Conservation (phyloP, 2,329 filamentous ascomycete genomes). For the Penicillium sclerotigenum region DNA sequence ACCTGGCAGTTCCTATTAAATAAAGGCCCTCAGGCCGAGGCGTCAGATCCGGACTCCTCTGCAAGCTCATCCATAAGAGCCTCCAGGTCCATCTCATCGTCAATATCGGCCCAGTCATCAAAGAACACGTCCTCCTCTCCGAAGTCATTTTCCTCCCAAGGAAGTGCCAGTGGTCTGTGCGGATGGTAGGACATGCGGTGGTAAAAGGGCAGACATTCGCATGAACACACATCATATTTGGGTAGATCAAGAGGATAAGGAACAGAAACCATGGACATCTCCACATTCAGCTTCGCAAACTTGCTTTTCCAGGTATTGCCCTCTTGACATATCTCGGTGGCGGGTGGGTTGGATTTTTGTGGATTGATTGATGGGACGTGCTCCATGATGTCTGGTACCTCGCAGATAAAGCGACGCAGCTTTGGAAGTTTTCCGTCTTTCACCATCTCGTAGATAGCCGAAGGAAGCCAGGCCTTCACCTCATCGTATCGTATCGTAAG, state of each 20-base stretch:
- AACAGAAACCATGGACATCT: background rate
- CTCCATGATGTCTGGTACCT: constrained; percentile 1
- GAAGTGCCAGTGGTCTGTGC: background rate
- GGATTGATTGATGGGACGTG: constrained; percentile 2
- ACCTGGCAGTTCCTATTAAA: background rate
- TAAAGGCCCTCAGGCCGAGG: background rate
- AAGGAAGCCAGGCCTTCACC: background rate
- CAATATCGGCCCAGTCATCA: constrained; percentile 5
- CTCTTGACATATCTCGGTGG: constrained; percentile 1
- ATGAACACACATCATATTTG: constrained; percentile 3
- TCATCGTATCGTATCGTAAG: constrained; percentile 8
- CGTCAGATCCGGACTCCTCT: background rate
- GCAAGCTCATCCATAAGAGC: background rate
- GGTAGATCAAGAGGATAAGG: constrained; percentile 3
- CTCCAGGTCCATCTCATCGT: background rate
- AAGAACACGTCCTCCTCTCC: background rate
- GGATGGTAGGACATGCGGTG: constrained; percentile 5
- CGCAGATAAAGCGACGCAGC: constrained; percentile 1
- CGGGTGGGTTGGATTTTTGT: background rate
- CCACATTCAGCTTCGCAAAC: constrained; percentile 1
- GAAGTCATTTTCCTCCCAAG: background rate
- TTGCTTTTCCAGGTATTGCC: constrained; percentile 1
- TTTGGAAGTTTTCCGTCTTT: background rate
- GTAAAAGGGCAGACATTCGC: constrained; percentile 7
- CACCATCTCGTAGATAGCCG: background rate